Percentiles rank a stretch among this genome's conserved stretches.
These are phyloP conservation scores for Oryza australiensis DNA, from an alignment of 176 grass and related monocot genomes.

Conservation along the genomic window DNA sequence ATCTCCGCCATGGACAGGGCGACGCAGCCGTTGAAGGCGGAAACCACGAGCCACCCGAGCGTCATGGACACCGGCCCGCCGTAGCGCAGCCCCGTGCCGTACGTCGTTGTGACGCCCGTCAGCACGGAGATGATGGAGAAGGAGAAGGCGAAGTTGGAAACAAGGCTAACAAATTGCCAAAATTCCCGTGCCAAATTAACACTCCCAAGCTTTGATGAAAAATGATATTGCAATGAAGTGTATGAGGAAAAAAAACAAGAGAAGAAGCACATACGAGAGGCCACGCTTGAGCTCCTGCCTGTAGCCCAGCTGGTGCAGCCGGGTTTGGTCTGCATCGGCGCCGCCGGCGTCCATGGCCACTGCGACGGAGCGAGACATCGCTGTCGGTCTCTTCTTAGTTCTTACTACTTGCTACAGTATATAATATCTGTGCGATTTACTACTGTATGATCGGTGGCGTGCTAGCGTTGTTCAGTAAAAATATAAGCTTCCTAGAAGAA, in stretches of 20 bases:
- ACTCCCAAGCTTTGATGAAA: background rate
- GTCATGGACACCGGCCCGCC: constrained; percentile 64
- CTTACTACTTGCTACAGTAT: background rate
- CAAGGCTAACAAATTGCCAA: background rate
- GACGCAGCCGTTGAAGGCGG: constrained; percentile 47
- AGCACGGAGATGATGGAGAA: constrained; percentile 73
- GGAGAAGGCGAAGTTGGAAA: constrained; percentile 49
- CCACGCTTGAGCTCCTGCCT: constrained; percentile 80
- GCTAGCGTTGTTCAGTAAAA: background rate
- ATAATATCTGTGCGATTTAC: background rate
- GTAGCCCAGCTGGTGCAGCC: constrained; percentile 58
- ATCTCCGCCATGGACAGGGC: constrained; percentile 90
- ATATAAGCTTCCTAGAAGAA: background rate
- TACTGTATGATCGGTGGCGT: too few species aligned
- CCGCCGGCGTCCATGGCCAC: background rate
- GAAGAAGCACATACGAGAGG: constrained; percentile 41
- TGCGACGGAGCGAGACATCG: background rate
- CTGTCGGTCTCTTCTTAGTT: background rate
- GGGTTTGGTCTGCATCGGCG: constrained; percentile 35
- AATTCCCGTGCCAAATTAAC: background rate
- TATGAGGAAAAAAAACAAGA: background rate
- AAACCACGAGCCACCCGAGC: constrained; percentile 53
- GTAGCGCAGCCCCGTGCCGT: constrained; percentile 72
- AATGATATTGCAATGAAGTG: background rate
- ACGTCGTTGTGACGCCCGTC: constrained; percentile 54